Percentiles rank a stretch among this genome's conserved stretches.
These are phyloP conservation scores for Aphanocladium album DNA, from an alignment of 2,329 filamentous ascomycete genomes.

Conservation along the genomic window DNA sequence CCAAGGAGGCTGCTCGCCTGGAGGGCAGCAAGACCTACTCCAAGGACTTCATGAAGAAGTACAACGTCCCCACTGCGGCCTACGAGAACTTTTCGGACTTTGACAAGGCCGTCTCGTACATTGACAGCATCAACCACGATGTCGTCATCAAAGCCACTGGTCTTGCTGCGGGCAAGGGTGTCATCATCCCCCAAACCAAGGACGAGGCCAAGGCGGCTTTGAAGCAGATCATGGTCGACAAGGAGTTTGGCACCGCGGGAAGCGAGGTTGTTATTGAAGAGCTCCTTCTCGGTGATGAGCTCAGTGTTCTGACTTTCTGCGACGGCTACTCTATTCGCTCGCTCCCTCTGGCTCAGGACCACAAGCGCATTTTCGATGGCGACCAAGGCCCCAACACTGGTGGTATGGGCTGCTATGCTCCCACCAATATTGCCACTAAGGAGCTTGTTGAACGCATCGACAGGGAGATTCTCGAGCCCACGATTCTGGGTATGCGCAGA, in stretches of 20 bases:
- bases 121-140: constrained; percentile 64
- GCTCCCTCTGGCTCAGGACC: constrained; percentile 88
- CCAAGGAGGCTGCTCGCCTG: constrained; percentile 76
- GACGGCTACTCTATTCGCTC: constrained; percentile 82
- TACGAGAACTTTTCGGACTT: constrained; percentile 87
- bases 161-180: constrained; percentile 90
- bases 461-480: constrained; percentile 78
- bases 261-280: constrained; percentile 95
- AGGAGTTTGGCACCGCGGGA: constrained; percentile 80
- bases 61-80: constrained; percentile 82
- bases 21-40: constrained; percentile 97
- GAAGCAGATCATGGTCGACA: constrained; percentile 84
- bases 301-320: constrained; percentile 86
- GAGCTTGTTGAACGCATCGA: constrained; percentile 76
- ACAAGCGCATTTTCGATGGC: constrained; percentile 90
- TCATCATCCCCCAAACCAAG: constrained; percentile 78
- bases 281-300: constrained; percentile 83
- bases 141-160: constrained; percentile 94
- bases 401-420: constrained; percentile 96
- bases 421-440: constrained; percentile 72
- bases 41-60: constrained; percentile 94
- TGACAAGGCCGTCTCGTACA: constrained; percentile 65
- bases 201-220: constrained; percentile 78
- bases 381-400: constrained; percentile 91
- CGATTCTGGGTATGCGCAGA: constrained; percentile 78